These are phyloP conservation scores for Fusarium dlaminii DNA, from an alignment of 2,329 filamentous ascomycete species.

Conservation along the genomic window DNA sequence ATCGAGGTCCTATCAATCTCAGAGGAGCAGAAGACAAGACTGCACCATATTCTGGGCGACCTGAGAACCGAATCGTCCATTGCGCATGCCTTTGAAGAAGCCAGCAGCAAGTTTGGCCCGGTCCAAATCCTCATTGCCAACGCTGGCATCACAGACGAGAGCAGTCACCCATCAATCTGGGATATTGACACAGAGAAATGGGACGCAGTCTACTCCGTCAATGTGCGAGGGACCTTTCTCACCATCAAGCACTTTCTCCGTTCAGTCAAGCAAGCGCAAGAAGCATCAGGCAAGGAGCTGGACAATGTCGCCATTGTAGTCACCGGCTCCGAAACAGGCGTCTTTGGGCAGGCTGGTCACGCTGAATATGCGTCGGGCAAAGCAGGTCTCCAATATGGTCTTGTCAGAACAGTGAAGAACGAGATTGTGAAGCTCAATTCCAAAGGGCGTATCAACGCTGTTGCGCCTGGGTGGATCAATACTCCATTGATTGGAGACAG, in stretches of 20 bases:
- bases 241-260: not conserved
- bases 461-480: not conserved
- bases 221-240: not conserved
- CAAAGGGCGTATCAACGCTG: not conserved
- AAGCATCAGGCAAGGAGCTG: fast-evolving
- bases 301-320: not conserved
- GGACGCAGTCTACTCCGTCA: not conserved
- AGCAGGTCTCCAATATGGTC: not conserved
- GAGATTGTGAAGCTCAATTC: not conserved
- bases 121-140: not conserved
- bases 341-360: not conserved
- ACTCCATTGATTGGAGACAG: not conserved
- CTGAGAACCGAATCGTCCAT: not conserved
- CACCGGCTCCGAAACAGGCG: not conserved
- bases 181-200: not conserved
- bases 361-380: not conserved
- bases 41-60: not conserved
- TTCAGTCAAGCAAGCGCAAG: fast-evolving
- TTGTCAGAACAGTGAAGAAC: not conserved
- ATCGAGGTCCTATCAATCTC: not conserved
- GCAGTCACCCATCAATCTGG: not conserved
- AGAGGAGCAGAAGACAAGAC: not conserved
- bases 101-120: not conserved
- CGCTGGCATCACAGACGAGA: not conserved
- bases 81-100: not conserved